These are phyloP conservation scores for Xylaria digitata DNA, from an alignment of 2,329 filamentous ascomycete genomes.

Conservation along the genomic window DNA sequence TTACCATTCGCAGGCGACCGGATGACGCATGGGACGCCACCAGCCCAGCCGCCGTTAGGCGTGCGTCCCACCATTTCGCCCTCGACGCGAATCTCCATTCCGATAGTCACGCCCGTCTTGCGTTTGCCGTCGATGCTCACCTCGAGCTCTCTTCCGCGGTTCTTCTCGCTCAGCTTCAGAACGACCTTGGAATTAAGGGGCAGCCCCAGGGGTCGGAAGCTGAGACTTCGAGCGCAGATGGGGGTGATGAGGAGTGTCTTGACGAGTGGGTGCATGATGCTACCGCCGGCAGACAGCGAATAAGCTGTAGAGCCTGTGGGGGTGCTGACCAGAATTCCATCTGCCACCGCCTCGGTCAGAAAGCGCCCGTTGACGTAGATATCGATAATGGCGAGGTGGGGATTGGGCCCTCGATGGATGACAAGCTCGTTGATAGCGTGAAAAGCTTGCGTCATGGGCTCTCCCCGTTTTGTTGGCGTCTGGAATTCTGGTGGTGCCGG, in stretches of 20 bases:
- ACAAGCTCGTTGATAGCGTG: constrained; percentile 95
- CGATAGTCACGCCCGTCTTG: constrained; percentile 74
- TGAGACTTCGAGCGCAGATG: constrained; percentile 91
- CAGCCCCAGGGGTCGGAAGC: constrained; percentile 90
- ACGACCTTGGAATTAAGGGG: constrained; percentile 87
- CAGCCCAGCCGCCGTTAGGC: constrained; percentile 43
- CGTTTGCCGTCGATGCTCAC: constrained; percentile 83
- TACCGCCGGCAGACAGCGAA: constrained; percentile 89
- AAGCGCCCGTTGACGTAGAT: constrained; percentile 90
- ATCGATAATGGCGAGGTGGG: constrained; percentile 91
- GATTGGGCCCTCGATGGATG: constrained; percentile 88
- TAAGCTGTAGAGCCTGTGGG: constrained; percentile 97
- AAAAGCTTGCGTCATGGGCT: constrained; percentile 55
- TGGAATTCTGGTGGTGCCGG: constrained; percentile 37
- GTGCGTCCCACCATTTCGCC: constrained; percentile 79
- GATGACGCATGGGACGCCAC: constrained; percentile 93
- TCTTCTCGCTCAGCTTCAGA: constrained; percentile 82
- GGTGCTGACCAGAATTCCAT: constrained; percentile 93
- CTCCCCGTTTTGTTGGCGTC: constrained; percentile 26
- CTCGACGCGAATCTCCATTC: constrained; percentile 87
- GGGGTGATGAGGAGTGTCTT: constrained; percentile 89
- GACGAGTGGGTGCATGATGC: constrained; percentile 93
- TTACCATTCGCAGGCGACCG: constrained; percentile 61
- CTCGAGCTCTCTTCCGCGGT: constrained; percentile 79
- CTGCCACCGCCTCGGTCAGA: constrained; percentile 91